phyloP scores from a whole-genome alignment of 108 stramenopile genomes.

The Skeletonema marinoi region DNA sequence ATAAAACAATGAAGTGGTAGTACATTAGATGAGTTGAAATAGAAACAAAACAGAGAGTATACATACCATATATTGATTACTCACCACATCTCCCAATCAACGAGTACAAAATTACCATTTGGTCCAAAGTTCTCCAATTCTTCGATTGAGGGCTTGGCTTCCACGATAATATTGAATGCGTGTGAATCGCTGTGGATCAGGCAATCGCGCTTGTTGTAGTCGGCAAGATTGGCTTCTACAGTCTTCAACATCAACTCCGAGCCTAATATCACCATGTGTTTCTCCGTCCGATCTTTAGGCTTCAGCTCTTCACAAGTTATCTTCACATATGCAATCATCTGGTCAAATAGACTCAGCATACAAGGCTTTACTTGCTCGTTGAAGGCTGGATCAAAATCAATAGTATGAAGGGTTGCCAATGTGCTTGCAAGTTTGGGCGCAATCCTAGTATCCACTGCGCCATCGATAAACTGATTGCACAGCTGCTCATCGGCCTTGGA shows the following conservation, averaged over 20 bases:
- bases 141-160: constrained; percentile 41
- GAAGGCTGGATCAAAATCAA: constrained; percentile 49
- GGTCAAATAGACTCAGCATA: constrained; percentile 10
- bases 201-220: constrained; percentile 18
- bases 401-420: constrained; percentile 46
- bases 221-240: background rate
- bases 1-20: no score
- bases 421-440: constrained; percentile 47
- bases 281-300: constrained; percentile 37
- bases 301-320: constrained; percentile 4
- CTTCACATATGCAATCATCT: constrained; percentile 22
- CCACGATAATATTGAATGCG: constrained; percentile 65
- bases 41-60: background rate
- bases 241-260: constrained; percentile 8
- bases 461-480: constrained; percentile 55
- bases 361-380: constrained; percentile 43
- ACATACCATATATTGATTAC: background rate
- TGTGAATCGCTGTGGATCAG: constrained; percentile 53
- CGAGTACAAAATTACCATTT: constrained; percentile 30
- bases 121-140: constrained; percentile 40
- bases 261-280: constrained; percentile 16
- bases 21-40: background rate
- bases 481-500: constrained; percentile 50
- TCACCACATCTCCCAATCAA: constrained; percentile 47
- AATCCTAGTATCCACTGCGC: constrained; percentile 54